A percentile compares a stretch with the other conserved stretches of the same genome.
These are phyloP conservation scores for Psilocybe subaeruginosa DNA, from an alignment of 768 basidiomycete genomes.

Conservation along the genomic window DNA sequence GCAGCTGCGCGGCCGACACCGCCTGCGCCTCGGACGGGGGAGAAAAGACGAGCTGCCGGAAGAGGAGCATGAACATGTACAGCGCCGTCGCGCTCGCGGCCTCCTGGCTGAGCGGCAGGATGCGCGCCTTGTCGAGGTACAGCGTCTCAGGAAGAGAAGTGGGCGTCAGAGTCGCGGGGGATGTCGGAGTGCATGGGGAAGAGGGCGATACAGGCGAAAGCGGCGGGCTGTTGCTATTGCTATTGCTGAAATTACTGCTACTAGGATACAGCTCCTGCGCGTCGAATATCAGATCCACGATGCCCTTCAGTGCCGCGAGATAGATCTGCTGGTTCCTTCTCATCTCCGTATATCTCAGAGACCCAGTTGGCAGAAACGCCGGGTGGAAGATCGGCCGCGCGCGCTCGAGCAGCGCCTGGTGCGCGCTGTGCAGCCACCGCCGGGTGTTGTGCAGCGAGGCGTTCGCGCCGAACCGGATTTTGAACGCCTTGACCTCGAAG, in stretches of 20 bases:
- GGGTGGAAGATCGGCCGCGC: constrained; percentile 46
- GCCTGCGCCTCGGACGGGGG: constrained; percentile 18
- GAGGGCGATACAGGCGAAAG: constrained; percentile 25
- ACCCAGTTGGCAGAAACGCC: constrained; percentile 36
- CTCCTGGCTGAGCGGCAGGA: constrained; percentile 68
- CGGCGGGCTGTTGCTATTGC: constrained; percentile 16
- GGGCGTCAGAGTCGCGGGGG: constrained; percentile 28
- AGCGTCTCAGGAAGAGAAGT: constrained; percentile 70
- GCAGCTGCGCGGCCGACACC: constrained; percentile 33
- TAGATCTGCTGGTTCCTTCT: constrained; percentile 59
- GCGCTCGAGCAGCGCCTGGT: constrained; percentile 44
- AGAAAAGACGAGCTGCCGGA: constrained; percentile 67
- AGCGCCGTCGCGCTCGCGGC: constrained; percentile 73
- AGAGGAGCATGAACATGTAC: constrained; percentile 82
- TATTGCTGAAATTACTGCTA: constrained; percentile 27
- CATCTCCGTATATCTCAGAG: constrained; percentile 46
- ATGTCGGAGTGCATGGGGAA: constrained; percentile 20
- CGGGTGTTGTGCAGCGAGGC: constrained; percentile 58
- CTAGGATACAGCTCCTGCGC: constrained; percentile 34
- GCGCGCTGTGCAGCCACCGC: constrained; percentile 65
- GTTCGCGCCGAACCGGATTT: constrained; percentile 50
- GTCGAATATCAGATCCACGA: constrained; percentile 69
- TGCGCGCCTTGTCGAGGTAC: constrained; percentile 76
- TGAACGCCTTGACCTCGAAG: constrained; percentile 81
- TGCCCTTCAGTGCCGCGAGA: constrained; percentile 56